Percentiles rank a stretch among this genome's conserved stretches.
phyloP scores from a whole-genome alignment of 164 flowering plant species.

The Piper betle region DNA sequence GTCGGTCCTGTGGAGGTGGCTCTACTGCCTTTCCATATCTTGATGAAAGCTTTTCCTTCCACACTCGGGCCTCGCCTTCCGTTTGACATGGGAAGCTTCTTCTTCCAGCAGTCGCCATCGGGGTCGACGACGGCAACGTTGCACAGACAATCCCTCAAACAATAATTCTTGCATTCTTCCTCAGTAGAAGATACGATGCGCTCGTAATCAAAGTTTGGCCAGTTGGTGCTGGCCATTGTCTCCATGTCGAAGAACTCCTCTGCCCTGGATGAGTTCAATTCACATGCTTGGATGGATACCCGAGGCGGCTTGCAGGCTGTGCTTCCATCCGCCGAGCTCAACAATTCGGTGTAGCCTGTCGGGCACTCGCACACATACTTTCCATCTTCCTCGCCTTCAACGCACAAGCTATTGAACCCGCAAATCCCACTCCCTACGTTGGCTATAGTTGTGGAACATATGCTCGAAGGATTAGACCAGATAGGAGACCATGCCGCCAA shows the following conservation, averaged over 20 bases:
- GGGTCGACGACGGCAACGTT: conserved; percentile 21
- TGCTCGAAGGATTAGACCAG: conserved; percentile 6
- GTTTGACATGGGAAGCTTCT: conserved; percentile 25
- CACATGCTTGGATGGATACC: conserved; percentile 16
- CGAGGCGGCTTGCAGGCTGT: conserved; percentile 33
- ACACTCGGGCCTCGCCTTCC: conserved; percentile 15
- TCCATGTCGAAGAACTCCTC: neutral
- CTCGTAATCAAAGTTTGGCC: conserved; percentile 33
- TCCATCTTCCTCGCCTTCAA: conserved; percentile 7
- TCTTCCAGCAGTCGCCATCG: conserved; percentile 31
- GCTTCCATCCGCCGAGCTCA: conserved; percentile 25
- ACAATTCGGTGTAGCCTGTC: conserved; percentile 7
- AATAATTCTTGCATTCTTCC: conserved; percentile 26
- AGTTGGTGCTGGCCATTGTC: conserved; percentile 16
- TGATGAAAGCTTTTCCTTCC: conserved; percentile 19
- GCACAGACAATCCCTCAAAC: conserved; percentile 47
- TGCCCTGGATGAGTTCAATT: neutral
- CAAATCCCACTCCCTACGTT: conserved; percentile 16
- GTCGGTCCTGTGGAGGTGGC: neutral
- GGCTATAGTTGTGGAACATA: conserved; percentile 3
- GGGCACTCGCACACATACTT: conserved; percentile 26
- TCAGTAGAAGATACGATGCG: conserved; percentile 4
- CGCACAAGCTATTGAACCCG: conserved; percentile 28
- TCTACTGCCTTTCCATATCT: conserved; percentile 11
- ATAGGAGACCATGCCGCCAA: conserved; percentile 10